phyloP scores from a whole-genome alignment of 2,329 filamentous ascomycete genomes.

The Dactylellina haptotyla region DNA sequence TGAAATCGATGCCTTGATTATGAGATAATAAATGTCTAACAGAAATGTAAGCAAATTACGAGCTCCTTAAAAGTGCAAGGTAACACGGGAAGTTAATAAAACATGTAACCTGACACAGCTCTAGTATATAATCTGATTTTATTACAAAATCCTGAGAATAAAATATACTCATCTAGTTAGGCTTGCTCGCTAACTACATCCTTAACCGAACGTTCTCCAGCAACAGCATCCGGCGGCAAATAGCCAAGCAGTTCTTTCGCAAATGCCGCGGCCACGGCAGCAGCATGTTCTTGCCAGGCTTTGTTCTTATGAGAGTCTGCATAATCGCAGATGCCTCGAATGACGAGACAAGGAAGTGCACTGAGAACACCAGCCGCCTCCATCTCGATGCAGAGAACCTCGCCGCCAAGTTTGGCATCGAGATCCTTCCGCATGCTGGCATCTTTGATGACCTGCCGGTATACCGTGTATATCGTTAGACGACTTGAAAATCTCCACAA shows the following conservation, averaged over 20 bases:
- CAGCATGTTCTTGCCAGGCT: slow-evolving; percentile 53
- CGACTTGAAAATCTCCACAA: too few relatives aligned
- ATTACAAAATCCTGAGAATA: too few relatives aligned
- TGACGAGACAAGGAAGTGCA: slow-evolving; percentile 52
- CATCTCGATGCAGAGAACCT: slow-evolving; percentile 40
- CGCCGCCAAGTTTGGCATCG: not conserved
- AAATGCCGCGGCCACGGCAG: slow-evolving; percentile 53
- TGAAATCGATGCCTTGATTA: too few relatives aligned
- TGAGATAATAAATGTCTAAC: too few relatives aligned
- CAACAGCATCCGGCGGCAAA: not conserved
- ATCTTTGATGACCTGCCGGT: slow-evolving; percentile 57
- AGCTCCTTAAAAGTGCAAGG: too few relatives aligned
- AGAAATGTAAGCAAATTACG: too few relatives aligned
- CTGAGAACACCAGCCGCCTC: slow-evolving; percentile 22
- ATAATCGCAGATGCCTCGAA: slow-evolving; percentile 56
- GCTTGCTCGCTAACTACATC: not conserved
- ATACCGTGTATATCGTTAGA: too few relatives aligned
- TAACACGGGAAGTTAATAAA: too few relatives aligned
- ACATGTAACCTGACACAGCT: too few relatives aligned
- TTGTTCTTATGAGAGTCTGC: slow-evolving; percentile 56
- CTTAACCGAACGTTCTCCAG: not conserved
- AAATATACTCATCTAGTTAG: too few relatives aligned
- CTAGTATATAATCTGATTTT: too few relatives aligned
- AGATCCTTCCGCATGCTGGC: slow-evolving; percentile 53
- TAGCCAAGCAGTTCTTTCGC: slow-evolving; percentile 43